Conservation (phyloP, 805 yeast species). For the Kodamaea lidongshanica region DNA sequence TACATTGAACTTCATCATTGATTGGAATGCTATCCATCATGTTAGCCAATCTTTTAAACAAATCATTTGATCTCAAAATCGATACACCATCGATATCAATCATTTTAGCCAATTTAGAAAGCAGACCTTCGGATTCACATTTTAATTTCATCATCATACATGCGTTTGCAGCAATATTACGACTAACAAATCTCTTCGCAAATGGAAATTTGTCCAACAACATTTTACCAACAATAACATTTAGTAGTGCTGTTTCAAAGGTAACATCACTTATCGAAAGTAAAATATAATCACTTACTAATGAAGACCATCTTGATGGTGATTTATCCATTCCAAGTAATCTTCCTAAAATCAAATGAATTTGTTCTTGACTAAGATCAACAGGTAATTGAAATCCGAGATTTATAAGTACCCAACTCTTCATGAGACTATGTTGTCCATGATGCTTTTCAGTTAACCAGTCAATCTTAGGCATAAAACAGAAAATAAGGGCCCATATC, state of each 20-base stretch:
- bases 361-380: constrained; percentile 12
- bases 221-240: constrained; percentile 23
- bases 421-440: constrained; percentile 9
- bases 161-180: constrained; percentile 21
- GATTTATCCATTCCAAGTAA: constrained; percentile 13
- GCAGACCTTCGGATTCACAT: constrained; percentile 22
- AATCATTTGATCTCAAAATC: constrained; percentile 22
- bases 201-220: constrained; percentile 18
- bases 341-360: constrained; percentile 11
- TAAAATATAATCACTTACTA: constrained; percentile 22
- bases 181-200: constrained; percentile 15
- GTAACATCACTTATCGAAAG: constrained; percentile 23
- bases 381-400: constrained; percentile 27
- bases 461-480: constrained; percentile 9
- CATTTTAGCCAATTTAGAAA: constrained; percentile 19
- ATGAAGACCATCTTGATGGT: constrained; percentile 3
- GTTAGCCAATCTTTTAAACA: constrained; percentile 25
- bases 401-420: constrained; percentile 21
- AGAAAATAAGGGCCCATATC: constrained; percentile 8
- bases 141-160: constrained; percentile 24
- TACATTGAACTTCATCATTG: constrained; percentile 19
- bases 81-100: constrained; percentile 28
- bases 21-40: constrained; percentile 17
- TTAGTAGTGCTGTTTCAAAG: constrained; percentile 31
- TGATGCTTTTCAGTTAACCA: no score